These are phyloP conservation scores for Fusarium secorum DNA, from an alignment of 2,329 filamentous ascomycete species.

Conservation along the genomic window DNA sequence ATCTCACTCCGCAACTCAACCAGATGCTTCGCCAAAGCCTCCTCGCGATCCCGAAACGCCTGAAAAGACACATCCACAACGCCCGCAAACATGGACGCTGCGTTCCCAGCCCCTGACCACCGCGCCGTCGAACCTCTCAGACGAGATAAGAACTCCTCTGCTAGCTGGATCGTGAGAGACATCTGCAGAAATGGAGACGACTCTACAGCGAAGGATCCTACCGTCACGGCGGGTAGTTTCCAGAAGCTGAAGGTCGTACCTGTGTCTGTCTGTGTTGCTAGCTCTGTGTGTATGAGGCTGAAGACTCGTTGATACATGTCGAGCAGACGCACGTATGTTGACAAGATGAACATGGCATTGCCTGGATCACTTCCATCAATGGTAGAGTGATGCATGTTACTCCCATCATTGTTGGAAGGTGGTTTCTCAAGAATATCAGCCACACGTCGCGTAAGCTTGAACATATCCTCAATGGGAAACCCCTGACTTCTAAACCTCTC, in stretches of 20 bases:
- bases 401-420: conserved; percentile 8
- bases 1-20: conserved; percentile 46
- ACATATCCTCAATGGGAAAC: conserved; percentile 54
- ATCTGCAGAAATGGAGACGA: conserved; percentile 53
- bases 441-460: conserved; percentile 50
- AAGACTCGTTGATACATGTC: conserved; percentile 54
- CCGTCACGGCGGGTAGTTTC: conserved; percentile 52
- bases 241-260: conserved; percentile 46
- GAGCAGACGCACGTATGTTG: conserved; percentile 50
- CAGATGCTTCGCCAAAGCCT: conserved; percentile 46
- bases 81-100: conserved; percentile 45
- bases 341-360: conserved; percentile 50
- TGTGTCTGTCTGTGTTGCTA: conserved; percentile 41
- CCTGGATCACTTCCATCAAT: conserved; percentile 47
- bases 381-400: conserved; percentile 10
- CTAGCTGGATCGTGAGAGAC: conserved; percentile 53
- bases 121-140: conserved; percentile 45
- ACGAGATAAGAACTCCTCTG: conserved; percentile 50
- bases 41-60: conserved; percentile 46
- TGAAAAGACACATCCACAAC: conserved; percentile 45
- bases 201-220: conserved; percentile 52
- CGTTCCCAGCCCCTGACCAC: conserved; percentile 38
- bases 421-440: conserved; percentile 47
- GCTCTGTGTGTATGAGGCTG: conserved; percentile 46
- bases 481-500: conserved; percentile 38